Evolutionary conservation across 768 basidiomycete species (phyloP).

Genomic region (Strobilomyces confusus): DNA sequence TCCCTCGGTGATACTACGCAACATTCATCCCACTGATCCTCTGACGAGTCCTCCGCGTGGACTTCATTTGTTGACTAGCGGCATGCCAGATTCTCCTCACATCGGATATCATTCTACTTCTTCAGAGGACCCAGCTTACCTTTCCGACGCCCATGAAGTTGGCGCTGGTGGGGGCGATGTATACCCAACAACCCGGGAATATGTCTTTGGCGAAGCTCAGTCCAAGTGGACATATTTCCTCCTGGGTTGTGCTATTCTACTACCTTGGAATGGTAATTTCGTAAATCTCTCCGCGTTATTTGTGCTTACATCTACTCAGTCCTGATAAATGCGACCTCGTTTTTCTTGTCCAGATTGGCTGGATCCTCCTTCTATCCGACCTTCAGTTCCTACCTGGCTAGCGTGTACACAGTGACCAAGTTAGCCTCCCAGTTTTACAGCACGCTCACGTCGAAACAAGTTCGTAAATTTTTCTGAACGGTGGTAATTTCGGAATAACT

Average conservation of each 20-base stretch:
- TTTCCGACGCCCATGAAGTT: background rate
- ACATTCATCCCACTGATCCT: background rate
- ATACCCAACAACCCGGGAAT: background rate
- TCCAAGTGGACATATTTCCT: background rate
- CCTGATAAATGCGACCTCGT: background rate
- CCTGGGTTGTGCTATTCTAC: background rate
- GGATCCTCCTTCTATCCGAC: background rate
- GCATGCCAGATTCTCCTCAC: background rate
- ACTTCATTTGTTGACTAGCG: too few species aligned
- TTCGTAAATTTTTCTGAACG: background rate
- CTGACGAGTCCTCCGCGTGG: background rate
- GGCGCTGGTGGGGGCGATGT: background rate
- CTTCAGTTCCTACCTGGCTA: background rate
- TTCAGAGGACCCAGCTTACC: background rate
- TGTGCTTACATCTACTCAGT: background rate
- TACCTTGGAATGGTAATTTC: background rate
- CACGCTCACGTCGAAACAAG: conserved; percentile 1
- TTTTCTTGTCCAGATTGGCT: conserved; percentile 3
- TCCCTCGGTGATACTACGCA: background rate
- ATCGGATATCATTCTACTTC: background rate
- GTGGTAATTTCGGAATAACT: background rate
- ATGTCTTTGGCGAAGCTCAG: background rate
- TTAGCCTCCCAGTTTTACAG: background rate
- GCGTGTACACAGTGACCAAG: background rate
- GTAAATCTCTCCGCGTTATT: background rate